These are phyloP conservation scores for Symbiodinium natans DNA, from an alignment of 73 alveolate species.

Conservation along the genomic window DNA sequence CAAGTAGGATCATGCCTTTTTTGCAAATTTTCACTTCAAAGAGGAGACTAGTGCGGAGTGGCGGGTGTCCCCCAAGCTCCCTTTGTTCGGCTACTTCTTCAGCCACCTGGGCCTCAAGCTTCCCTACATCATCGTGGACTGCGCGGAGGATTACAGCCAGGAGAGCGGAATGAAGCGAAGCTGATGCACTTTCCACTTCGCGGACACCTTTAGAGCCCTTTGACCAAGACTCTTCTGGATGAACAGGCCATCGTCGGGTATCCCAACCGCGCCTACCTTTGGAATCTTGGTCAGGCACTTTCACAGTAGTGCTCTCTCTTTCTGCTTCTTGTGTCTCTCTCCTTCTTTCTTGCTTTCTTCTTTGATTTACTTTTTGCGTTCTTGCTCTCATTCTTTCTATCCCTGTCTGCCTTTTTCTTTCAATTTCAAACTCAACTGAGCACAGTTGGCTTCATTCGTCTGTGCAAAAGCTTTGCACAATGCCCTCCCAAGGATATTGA, in stretches of 20 bases:
- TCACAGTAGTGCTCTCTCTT: too few relatives aligned
- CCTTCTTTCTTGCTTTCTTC: too few relatives aligned
- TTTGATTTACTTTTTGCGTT: too few relatives aligned
- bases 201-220: neutral
- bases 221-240: neutral
- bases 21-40: too few relatives aligned
- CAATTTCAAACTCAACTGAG: too few relatives aligned
- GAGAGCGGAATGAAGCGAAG: neutral
- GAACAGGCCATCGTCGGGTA: slow-evolving; percentile 69
- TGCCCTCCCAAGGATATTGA: slow-evolving; percentile 7
- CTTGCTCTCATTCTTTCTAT: too few relatives aligned
- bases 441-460: too few relatives aligned
- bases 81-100: slow-evolving; percentile 27
- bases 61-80: slow-evolving; percentile 87
- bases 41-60: slow-evolving; percentile 84
- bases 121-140: slow-evolving; percentile 88
- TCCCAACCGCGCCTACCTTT: slow-evolving; percentile 62
- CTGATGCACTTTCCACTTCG: neutral
- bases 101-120: neutral
- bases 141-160: slow-evolving; percentile 66
- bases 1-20: too few relatives aligned
- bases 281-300: neutral
- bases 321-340: too few relatives aligned
- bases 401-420: too few relatives aligned
- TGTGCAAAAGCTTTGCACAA: too few relatives aligned